Evolutionary conservation across 192 early-diverging fungal genomes (phyloP).

Genomic region (Linnemannia hyalina): DNA sequence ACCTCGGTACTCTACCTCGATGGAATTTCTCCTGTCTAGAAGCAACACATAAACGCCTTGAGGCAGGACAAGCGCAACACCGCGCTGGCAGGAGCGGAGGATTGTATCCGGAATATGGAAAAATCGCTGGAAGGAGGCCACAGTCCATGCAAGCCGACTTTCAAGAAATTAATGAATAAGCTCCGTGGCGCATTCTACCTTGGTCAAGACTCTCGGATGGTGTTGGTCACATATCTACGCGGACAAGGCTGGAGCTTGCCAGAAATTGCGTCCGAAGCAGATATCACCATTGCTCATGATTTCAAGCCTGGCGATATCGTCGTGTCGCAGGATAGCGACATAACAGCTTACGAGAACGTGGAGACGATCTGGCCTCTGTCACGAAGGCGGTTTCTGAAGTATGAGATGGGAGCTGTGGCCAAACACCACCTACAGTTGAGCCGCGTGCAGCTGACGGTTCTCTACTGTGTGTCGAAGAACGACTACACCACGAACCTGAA

Average conservation of each 20-base stretch:
- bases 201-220: not conserved
- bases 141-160: not conserved
- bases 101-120: not conserved
- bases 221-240: not conserved
- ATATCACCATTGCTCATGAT: not conserved
- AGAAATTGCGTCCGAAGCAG: not conserved
- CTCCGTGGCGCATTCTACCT: not conserved
- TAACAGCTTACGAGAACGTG: conserved; percentile 10
- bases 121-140: not conserved
- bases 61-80: not conserved
- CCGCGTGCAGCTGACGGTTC: conserved; percentile 7
- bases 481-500: conserved; percentile 4
- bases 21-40: conserved; percentile 5
- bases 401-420: not conserved
- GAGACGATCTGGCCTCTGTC: conserved; percentile 12
- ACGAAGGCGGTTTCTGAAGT: not conserved
- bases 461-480: conserved; percentile 2
- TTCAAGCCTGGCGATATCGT: not conserved
- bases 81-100: not conserved
- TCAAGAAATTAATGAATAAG: not conserved
- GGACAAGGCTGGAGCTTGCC: conserved; percentile 9
- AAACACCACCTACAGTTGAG: not conserved
- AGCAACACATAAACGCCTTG: conserved; percentile 3
- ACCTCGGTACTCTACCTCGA: conserved; percentile 22
- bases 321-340: conserved; percentile 9